Base-by-base conservation (phyloP, 495 filamentous ascomycete species). In the Cercophora scortea region DNA sequence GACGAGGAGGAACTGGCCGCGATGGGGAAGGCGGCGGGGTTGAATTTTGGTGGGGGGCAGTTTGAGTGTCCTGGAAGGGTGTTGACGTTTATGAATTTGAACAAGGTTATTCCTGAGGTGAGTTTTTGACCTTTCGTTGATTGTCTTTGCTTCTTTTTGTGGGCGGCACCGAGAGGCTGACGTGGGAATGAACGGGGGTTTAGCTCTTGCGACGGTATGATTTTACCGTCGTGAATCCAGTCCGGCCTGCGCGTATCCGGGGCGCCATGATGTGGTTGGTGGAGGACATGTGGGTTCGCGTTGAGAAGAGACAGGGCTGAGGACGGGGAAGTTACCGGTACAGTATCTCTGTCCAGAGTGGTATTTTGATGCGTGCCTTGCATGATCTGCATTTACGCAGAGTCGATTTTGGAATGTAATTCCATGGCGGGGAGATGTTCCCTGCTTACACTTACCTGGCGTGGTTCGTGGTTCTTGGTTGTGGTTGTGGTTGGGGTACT, bases 61-160 rank as follows among this genome's bases (percentile, higher is more conserved):
- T 75, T 65, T 49, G 58, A 53, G 16, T 77, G 72, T 44, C 51
- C 73, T 36, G 74, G 74, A 17, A 64, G 66, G 43, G 42, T 33
- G 5, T 59, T 75, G 18, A 70, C 64, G 1, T 58, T 60, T 18
- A 60, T 72, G 57, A 61, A 79, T 59, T 58, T 80, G 39, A 74
- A 76, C 46, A 84, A 83, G 63, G 63, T 71, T 1, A 60, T 81
- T 55, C 68, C 80, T 34, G 78, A 82, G 73, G 75, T 79, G 49
- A 40, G 68, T 65, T n/a, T n/a, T n/a, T n/a, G n/a, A n/a, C n/a
- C n/a, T n/a, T n/a, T 15, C 1, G n/a, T n/a, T 6, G 16, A n/a
- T n/a, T n/a, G n/a, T 18, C 25, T 13, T 6, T 17, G 1, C 45
- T 8, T 11, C 13, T 47, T n/a, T 35, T 9, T n/a, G n/a, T n/a